Conservation (phyloP, 306 rosid genomes). For the Inga laurina region DNA sequence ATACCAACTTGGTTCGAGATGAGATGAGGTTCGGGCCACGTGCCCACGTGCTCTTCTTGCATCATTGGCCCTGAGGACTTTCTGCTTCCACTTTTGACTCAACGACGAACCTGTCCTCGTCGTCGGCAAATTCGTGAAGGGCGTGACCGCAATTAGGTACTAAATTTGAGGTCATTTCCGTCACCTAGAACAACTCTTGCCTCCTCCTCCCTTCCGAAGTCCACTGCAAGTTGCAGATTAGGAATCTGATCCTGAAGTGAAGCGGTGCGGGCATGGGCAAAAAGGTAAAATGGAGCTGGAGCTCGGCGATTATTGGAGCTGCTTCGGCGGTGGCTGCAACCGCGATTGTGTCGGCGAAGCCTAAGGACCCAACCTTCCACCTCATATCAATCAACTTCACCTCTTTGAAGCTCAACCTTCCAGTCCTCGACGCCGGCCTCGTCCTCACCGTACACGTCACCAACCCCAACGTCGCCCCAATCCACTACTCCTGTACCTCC, state of each 20-base stretch:
- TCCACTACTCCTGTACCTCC: slow-evolving; percentile 75
- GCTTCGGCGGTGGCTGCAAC: slow-evolving; percentile 69
- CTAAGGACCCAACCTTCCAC: slow-evolving; percentile 82
- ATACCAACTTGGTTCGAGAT: too few species aligned
- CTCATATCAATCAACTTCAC: slow-evolving; percentile 74
- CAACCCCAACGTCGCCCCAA: slow-evolving; percentile 78
- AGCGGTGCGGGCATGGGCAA: slow-evolving; percentile 36
- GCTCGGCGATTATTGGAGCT: slow-evolving; percentile 71
- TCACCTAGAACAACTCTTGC: neutral
- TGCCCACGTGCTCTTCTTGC: neutral
- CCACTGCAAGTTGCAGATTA: neutral
- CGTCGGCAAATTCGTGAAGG: neutral
- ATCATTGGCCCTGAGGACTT: neutral
- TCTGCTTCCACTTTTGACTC: neutral
- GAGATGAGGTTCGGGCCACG: neutral
- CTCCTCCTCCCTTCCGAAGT: neutral
- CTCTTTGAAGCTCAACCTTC: slow-evolving; percentile 64
- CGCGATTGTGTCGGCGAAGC: slow-evolving; percentile 58
- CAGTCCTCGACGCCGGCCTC: slow-evolving; percentile 69
- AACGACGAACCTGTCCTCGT: neutral
- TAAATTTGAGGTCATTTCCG: neutral
- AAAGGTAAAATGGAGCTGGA: slow-evolving; percentile 66
- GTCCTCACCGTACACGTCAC: slow-evolving; percentile 80
- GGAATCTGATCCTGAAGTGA: neutral
- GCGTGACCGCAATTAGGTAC: neutral